A percentile compares a stretch with the other conserved stretches of the same genome.
Conservation (phyloP, 805 yeast species). For the Wickerhamomyces rabaulensis region DNA sequence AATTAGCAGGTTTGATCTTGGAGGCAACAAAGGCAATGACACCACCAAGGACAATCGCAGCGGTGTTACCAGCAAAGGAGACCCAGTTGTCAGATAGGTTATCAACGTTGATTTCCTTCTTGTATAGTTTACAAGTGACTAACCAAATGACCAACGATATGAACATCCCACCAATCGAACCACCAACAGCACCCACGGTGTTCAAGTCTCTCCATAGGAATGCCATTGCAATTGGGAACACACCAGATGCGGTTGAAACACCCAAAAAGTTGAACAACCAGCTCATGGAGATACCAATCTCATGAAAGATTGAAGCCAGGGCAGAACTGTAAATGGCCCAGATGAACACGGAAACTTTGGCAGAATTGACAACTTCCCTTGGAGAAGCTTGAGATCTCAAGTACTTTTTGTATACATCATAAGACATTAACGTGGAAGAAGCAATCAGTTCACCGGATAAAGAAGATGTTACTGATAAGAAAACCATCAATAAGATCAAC, state of each 20-base stretch:
- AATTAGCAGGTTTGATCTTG: conserved; percentile 34
- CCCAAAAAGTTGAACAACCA: conserved; percentile 38
- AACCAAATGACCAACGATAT: conserved; percentile 35
- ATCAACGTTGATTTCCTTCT: conserved; percentile 31
- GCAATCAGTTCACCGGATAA: conserved; percentile 38
- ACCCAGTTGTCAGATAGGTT: conserved; percentile 33
- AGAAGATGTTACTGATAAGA: conserved; percentile 37
- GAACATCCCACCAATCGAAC: conserved; percentile 32
- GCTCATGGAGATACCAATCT: conserved; percentile 30
- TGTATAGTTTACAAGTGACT: conserved; percentile 29
- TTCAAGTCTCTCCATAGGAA: conserved; percentile 35
- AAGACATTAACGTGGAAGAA: conserved; percentile 36
- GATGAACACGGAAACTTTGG: conserved; percentile 37
- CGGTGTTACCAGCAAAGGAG: conserved; percentile 36
- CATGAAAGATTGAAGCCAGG: conserved; percentile 33
- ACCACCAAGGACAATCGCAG: conserved; percentile 34
- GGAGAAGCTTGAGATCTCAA: conserved; percentile 38
- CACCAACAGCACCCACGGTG: conserved; percentile 32
- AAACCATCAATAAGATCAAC: conserved; percentile 36
- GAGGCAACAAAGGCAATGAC: conserved; percentile 28
- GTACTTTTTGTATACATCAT: conserved; percentile 42
- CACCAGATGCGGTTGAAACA: conserved; percentile 37
- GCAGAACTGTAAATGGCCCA: conserved; percentile 32
- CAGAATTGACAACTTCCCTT: conserved; percentile 33
- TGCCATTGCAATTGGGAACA: conserved; percentile 33